Evolutionary conservation across 495 filamentous ascomycete genomes (phyloP), one percentile per base, ranked within the genome.

Genomic region (Parmelia sp.): DNA sequence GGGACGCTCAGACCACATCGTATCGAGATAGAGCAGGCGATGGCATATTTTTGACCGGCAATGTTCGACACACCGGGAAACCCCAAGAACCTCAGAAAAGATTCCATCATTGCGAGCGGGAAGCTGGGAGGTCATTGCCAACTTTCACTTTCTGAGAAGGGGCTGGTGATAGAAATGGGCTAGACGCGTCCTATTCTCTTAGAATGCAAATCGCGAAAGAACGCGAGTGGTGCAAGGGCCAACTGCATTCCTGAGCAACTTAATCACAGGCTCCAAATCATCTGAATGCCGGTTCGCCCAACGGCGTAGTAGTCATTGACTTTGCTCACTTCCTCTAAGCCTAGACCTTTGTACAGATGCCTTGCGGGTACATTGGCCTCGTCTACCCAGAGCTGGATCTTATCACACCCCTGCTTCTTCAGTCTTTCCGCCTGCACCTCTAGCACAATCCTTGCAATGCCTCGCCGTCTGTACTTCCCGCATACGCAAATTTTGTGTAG

Each of bases 371-470:
- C 70, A 66, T 82, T 79, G 49, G 67, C 75, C 73, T 80, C 76
- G 68, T 87, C 85, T 33, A 86, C 85, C 85, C 84, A 87, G 57
- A 86, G 72, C 59, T 86, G 79, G 45, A 87, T 78, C 49, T 72
- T 77, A 57, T 76, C 74, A 71, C 83, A 83, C 58, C 82, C 81
- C 69, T 82, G 79, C 69, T 75, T 80, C 67, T 71, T 74, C 31
- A 86, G 71, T 58, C 77, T 75, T 60, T 73, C 69, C 39, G 76
- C 74, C 66, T 84, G 77, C 65, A 75, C 74, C 63, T 74, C 66
- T 69, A 87, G 70, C 60, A 86, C 74, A 69, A 74, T 72, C 65
- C 72, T 76, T 51, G 80, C 85, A 36, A 85, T 71, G 39, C 84
- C 84, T 70, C 79, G 75, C 35, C 77, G 74, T 63, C 83, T 79